A percentile compares a stretch with the other conserved stretches of the same genome.
These are phyloP conservation scores for Nidula niveotomentosa DNA, from an alignment of 1,284 basidiomycete genomes.

Conservation along the genomic window DNA sequence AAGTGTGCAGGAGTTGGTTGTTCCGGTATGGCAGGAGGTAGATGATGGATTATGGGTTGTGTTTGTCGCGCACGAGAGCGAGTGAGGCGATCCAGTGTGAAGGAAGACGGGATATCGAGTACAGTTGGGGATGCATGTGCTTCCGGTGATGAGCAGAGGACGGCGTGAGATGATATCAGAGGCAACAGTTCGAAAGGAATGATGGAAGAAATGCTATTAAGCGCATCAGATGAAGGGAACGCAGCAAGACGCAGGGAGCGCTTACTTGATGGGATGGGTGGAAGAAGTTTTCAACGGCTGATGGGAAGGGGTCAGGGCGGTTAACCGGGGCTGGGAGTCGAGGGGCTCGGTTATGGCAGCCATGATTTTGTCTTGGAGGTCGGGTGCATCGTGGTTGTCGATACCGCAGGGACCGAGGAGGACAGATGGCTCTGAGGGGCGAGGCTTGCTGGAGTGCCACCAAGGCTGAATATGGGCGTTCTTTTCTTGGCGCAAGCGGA, in stretches of 20 bases:
- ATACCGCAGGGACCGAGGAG: slow-evolving; percentile 8
- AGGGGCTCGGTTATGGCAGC: slow-evolving; percentile 49
- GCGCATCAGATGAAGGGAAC: slow-evolving; percentile 8
- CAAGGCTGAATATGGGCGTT: slow-evolving; percentile 45
- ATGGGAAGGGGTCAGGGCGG: slow-evolving; percentile 10
- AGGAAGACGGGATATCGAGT: slow-evolving; percentile 43
- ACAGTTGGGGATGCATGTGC: slow-evolving; percentile 35
- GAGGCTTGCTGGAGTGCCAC: slow-evolving; percentile 40
- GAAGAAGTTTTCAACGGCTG: slow-evolving; percentile 70
- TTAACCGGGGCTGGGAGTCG: slow-evolving; percentile 14
- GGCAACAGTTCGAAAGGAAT: slow-evolving; percentile 62
- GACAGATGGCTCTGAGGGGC: slow-evolving; percentile 3
- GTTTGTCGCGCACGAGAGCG: slow-evolving; percentile 6
- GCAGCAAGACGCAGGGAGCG: slow-evolving; percentile 4
- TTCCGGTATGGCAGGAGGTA: too few species aligned
- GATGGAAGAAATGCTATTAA: slow-evolving; percentile 58
- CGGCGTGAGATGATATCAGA: slow-evolving; percentile 55
- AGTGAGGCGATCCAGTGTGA: slow-evolving; percentile 38
- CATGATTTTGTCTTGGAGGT: slow-evolving; percentile 46
- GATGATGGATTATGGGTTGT: slow-evolving; percentile 7
- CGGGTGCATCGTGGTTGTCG: slow-evolving; percentile 17
- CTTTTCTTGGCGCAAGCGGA: slow-evolving; percentile 62
- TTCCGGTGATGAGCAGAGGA: slow-evolving; percentile 28
- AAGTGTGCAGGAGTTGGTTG: slow-evolving; percentile 14
- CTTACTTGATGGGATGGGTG: slow-evolving; percentile 84